Conservation (phyloP, 2,329 filamentous ascomycete species). For the Epichloe gansuensis region DNA sequence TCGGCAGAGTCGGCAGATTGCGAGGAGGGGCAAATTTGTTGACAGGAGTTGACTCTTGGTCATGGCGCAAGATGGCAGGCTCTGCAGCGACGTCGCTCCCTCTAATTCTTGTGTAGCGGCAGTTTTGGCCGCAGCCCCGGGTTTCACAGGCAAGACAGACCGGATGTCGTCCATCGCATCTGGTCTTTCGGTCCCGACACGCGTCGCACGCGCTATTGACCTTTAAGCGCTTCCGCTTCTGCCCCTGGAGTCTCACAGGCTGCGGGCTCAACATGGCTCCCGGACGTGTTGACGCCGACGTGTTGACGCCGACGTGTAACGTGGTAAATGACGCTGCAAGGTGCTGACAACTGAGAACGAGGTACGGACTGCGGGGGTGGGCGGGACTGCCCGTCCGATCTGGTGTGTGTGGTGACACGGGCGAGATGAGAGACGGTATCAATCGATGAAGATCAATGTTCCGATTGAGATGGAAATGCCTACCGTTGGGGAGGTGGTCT, state of each 20-base stretch:
- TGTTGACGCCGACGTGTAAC: background rate
- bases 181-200: conserved; percentile 2
- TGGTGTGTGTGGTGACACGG: too few species aligned
- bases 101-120: background rate
- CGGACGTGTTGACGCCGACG: background rate
- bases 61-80: background rate
- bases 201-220: conserved; percentile 3
- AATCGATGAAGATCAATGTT: too few species aligned
- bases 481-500: too few species aligned
- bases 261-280: background rate
- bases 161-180: conserved; percentile 1
- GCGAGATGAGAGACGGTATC: too few species aligned
- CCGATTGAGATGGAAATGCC: too few species aligned
- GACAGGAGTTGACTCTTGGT: background rate
- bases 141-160: conserved; percentile 3
- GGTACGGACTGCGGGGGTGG: background rate
- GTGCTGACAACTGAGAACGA: background rate
- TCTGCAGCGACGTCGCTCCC: background rate
- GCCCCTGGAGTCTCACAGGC: background rate
- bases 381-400: too few species aligned
- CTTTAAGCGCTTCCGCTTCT: conserved; percentile 1
- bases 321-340: background rate
- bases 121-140: background rate
- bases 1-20: background rate
- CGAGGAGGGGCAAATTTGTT: background rate